Conservation (phyloP, 495 filamentous ascomycete species). For the Letharia lupina region DNA sequence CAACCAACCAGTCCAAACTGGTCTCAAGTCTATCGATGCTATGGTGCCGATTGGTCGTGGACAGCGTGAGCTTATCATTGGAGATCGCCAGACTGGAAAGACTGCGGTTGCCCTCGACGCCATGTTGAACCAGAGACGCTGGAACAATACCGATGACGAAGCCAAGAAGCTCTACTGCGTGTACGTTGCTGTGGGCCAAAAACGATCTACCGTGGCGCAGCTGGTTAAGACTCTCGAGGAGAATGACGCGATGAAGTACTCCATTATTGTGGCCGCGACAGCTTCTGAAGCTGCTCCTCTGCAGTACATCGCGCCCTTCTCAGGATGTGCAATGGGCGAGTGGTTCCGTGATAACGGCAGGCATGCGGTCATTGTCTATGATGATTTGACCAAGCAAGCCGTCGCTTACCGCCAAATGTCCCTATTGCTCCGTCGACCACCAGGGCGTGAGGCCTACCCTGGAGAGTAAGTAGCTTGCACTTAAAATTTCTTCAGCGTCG, state of each 20-base stretch:
- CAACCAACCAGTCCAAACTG: conserved; percentile 97
- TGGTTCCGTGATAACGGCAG: conserved; percentile 87
- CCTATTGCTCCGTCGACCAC: conserved; percentile 95
- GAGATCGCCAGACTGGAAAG: conserved; percentile 99
- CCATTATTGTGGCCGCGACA: conserved; percentile 87
- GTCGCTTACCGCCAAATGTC: conserved; percentile 99
- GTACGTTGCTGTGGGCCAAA: conserved; percentile 98
- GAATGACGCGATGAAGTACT: conserved; percentile 99
- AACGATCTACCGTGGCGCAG: conserved; percentile 98
- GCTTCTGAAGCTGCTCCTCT: conserved; percentile 92
- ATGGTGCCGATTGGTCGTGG: conserved; percentile 99
- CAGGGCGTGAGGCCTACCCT: conserved; percentile 99
- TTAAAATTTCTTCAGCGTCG: background rate
- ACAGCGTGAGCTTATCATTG: conserved; percentile 99
- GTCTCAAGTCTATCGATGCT: conserved; percentile 97
- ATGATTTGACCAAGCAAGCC: conserved; percentile 98
- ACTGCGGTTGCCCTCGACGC: conserved; percentile 97
- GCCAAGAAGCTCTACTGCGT: conserved; percentile 98
- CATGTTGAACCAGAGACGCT: conserved; percentile 98
- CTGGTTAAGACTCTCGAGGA: conserved; percentile 99
- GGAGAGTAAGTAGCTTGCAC: conserved; percentile 57
- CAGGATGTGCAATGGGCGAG: conserved; percentile 72
- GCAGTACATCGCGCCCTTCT: conserved; percentile 95
- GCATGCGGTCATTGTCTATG: conserved; percentile 89
- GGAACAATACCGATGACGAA: conserved; percentile 87